These are phyloP conservation scores for Heliamphora pulchella DNA, from an alignment of 179 eudicot genomes.

Conservation along the genomic window DNA sequence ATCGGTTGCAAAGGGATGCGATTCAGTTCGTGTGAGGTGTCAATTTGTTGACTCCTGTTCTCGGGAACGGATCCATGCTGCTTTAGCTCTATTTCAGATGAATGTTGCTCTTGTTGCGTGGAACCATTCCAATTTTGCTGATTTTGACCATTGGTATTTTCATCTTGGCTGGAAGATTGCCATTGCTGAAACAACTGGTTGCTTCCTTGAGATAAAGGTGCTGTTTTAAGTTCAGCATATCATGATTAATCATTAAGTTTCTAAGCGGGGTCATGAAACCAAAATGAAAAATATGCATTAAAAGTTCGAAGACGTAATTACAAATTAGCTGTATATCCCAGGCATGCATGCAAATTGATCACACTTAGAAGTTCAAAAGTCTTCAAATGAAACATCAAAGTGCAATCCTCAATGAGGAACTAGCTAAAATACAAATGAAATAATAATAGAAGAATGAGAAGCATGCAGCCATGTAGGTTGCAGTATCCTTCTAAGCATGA, in stretches of 20 bases:
- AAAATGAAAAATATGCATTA: not conserved
- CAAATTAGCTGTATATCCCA: not conserved
- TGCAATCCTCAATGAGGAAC: not conserved
- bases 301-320: not conserved
- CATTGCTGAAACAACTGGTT: conserved; percentile 53
- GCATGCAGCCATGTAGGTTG: not conserved
- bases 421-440: not conserved
- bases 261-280: not conserved
- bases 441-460: not conserved
- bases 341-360: not conserved
- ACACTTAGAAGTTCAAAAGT: not conserved
- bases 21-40: conserved; percentile 34
- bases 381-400: not conserved
- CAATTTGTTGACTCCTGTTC: conserved; percentile 33
- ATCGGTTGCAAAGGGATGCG: conserved; percentile 31
- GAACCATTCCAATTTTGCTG: conserved; percentile 27
- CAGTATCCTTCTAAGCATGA: not conserved
- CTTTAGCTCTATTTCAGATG: conserved; percentile 40
- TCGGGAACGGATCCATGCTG: conserved; percentile 39
- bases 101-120: conserved; percentile 33
- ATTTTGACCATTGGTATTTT: conserved; percentile 30
- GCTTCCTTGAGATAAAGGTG: conserved; percentile 56
- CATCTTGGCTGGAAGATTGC: conserved; percentile 53
- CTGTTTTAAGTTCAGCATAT: conserved; percentile 23
- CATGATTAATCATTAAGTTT: conserved; percentile 5